Base-by-base conservation (phyloP, 2,329 filamentous ascomycete genomes). In the Trichoderma sp. region DNA sequence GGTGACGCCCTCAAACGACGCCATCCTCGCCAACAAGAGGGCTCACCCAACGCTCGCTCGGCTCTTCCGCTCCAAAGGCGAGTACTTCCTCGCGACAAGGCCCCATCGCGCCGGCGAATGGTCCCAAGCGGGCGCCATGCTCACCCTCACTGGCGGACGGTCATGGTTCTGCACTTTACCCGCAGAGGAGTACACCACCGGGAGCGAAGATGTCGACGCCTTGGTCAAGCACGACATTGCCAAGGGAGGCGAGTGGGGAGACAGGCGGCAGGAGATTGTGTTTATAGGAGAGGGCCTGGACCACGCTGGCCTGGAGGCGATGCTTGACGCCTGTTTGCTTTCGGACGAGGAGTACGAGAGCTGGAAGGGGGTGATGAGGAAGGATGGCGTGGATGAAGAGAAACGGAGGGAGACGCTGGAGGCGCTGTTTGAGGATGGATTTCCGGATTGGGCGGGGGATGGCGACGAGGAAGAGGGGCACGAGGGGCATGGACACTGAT, bases 211-310 rank as follows among this genome's bases (percentile, higher is more conserved):
- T n/a, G 82, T 85, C 0, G 81, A 86, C 39, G 79, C 80, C 7
- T 83, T 85, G 0, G 82, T 86, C 14, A 74, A 78, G 52, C 81
- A 85, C 67, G 84, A 87, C 71, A 82, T 87, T 26, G 74, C 79
- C 7, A 83, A 84, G 30, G 84, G 85, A 5, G 86, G 86, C 0
- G 83, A 87, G 69, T 92, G 89, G 89, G 90, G 89, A 0, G 90
- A 93, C 72, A 83, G 90, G 1, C 82, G 90, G 2, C 90, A 93
- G 75, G 90, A 93, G 76, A 76, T 93, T 7, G 90, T 93, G 3
- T 91, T 93, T 70, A 92, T 93, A 68, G 90, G 90, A 0, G 89
- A 92, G 76, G 83, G 83, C 5, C 81, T 93, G 16, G 83, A 91
- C 60, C 74, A 82, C 1, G 74, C 76, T 5, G 82, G 80, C 0